These are phyloP conservation scores for Tinospora cordifolia DNA, from an alignment of 164 flowering plant genomes.

Conservation along the genomic window DNA sequence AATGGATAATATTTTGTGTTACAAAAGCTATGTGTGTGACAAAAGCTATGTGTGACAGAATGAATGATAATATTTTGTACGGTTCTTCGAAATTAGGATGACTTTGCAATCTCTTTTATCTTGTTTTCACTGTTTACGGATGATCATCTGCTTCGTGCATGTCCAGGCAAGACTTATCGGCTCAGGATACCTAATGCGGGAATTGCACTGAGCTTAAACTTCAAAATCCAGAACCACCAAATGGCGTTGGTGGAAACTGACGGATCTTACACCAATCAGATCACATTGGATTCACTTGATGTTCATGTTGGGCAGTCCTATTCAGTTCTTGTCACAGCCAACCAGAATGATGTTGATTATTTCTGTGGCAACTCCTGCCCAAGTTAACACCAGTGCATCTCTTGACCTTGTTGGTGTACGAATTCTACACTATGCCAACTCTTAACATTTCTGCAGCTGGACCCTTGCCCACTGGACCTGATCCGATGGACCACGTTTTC, in stretches of 20 bases:
- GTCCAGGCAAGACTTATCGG: conserved; percentile 50
- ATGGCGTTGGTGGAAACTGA: conserved; percentile 70
- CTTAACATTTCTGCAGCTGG: conserved; percentile 21
- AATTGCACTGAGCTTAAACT: conserved; percentile 38
- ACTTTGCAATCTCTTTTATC: neutral
- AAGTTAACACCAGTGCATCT: conserved; percentile 11
- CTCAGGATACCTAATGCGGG: conserved; percentile 63
- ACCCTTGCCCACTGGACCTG: conserved; percentile 41
- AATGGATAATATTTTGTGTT: neutral
- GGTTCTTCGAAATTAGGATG: neutral
- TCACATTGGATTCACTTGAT: conserved; percentile 43
- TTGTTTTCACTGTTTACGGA: neutral
- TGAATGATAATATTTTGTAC: neutral
- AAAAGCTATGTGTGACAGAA: too few species aligned
- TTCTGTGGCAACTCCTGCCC: conserved; percentile 49
- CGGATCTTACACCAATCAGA: conserved; percentile 65
- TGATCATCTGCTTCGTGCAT: neutral
- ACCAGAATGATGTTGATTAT: conserved; percentile 39
- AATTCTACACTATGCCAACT: conserved; percentile 37
- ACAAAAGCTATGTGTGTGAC: conserved; percentile 31
- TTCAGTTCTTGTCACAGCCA: conserved; percentile 55
- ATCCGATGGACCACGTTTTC: conserved; percentile 36
- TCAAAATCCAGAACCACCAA: conserved; percentile 51
- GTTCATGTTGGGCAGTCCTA: conserved; percentile 71
- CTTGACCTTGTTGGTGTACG: conserved; percentile 26